Base-by-base conservation (phyloP, 2,329 filamentous ascomycete species). In the Endoconidiophora laricicola region DNA sequence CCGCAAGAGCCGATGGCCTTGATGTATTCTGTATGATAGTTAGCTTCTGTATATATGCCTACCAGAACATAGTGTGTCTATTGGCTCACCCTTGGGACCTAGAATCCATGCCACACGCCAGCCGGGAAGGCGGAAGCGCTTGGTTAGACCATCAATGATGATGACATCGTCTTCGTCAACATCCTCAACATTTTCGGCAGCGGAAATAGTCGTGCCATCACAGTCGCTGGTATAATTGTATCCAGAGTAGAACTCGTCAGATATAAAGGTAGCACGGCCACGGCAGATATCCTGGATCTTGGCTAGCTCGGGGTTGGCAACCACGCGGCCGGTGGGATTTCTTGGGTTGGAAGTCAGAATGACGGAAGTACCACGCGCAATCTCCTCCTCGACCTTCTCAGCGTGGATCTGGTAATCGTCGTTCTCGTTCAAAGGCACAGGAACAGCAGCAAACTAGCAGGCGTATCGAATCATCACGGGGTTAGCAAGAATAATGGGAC, bases 91-190 rank as follows among this genome's bases (percentile, higher is more conserved):
- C 71, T 94, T 95, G 56, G 90, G 90, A 1, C 90, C 90, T 50
- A 96, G 65, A 57, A 96, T 87, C 90, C 90, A 96, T 5, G 90
- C 88, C 41, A 96, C 88, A 62, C 90, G 83, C 87, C 90, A 96
- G 54, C 90, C 90, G 1, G 90, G 90, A 29, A 96, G 79, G 57
- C 90, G 81, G 76, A 96, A 96, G 55, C 90, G 83, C 75, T 96
- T 96, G 58, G 90, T 96, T 23, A 96, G 74, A 46, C 90, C 90
- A 62, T 96, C 90, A 56, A 96, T 90, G 64, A 96, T 85, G 56
- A 96, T 76, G 2, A 96, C 88, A 60, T 94, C 86, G 54, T 93
- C 86, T 60, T 85, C 76, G 61, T 95, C 78, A 14, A 95, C 87
- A 58, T 95, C 87, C 51, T 86, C 75, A 45, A 96, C 77, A 63